A percentile compares a stretch with the other conserved stretches of the same genome.
phyloP scores from a whole-genome alignment of 2,329 filamentous ascomycete species.

The Chaetomium sp. region DNA sequence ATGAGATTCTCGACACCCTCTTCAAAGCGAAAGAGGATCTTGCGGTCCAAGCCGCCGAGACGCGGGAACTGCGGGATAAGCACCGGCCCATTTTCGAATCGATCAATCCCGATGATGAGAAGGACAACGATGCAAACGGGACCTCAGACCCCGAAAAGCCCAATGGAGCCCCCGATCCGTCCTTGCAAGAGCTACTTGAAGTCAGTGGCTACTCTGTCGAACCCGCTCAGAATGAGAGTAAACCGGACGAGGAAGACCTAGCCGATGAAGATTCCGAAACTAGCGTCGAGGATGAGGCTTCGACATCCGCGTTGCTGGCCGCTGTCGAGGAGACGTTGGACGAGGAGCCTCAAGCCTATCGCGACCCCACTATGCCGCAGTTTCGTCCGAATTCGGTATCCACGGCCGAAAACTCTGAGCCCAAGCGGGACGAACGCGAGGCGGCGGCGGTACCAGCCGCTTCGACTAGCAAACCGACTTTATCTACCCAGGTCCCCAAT shows the following conservation, averaged over 20 bases:
- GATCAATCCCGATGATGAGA: conserved; percentile 30
- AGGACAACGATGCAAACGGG: conserved; percentile 13
- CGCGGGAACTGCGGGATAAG: conserved; percentile 53
- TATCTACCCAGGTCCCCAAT: not conserved
- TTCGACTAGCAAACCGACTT: not conserved
- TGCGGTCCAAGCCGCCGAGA: conserved; percentile 60
- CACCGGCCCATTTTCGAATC: conserved; percentile 44
- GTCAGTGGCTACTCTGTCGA: conserved; percentile 41
- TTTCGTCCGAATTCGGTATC: conserved; percentile 18
- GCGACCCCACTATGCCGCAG: conserved; percentile 42
- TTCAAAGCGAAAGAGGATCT: conserved; percentile 77
- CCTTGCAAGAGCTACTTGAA: conserved; percentile 36
- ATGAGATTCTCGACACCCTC: conserved; percentile 80
- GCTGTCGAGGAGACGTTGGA: conserved; percentile 15
- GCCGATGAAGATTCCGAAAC: conserved; percentile 13
- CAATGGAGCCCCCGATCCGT: conserved; percentile 26
- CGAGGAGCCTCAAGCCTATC: conserved; percentile 24
- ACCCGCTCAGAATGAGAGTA: conserved; percentile 17
- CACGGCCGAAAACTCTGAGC: not conserved
- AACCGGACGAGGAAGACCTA: conserved; percentile 15
- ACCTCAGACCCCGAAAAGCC: conserved; percentile 10
- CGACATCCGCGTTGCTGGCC: conserved; percentile 1
- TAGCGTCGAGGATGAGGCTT: conserved; percentile 7
- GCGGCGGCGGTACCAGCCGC: not conserved
- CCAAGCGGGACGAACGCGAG: not conserved